Percentiles rank a stretch among this genome's conserved stretches.
Conservation (phyloP, 2,329 filamentous ascomycete genomes). For the Diplodia corticola region DNA sequence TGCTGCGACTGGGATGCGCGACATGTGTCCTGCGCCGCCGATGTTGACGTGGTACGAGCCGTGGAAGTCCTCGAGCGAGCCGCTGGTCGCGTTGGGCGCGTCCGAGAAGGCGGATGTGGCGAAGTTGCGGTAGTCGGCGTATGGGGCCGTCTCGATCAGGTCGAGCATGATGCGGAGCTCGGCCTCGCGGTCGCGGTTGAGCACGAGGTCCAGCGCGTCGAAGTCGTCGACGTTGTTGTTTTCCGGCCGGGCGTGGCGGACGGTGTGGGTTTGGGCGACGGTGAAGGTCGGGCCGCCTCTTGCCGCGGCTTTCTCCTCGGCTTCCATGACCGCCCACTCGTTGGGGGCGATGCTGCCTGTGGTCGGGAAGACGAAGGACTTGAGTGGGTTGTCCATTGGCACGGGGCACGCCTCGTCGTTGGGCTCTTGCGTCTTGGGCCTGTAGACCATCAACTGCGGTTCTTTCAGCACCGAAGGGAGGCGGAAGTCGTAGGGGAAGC, state of each 20-base stretch:
- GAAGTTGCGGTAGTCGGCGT: not conserved
- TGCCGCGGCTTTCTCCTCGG: not conserved
- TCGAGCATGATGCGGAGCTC: not conserved
- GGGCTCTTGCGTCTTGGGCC: not conserved
- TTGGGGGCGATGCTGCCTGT: not conserved
- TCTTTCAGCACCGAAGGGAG: not conserved
- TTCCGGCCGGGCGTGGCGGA: not conserved
- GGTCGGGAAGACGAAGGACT: not conserved
- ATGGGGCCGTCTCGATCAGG: not conserved
- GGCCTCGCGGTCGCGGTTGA: not conserved
- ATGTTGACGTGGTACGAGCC: not conserved
- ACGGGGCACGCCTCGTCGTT: not conserved
- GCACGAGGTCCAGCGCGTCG: not conserved
- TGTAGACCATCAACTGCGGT: not conserved
- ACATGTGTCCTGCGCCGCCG: not conserved
- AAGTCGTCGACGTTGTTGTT: not conserved
- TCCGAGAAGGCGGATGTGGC: not conserved
- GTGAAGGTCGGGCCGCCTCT: not conserved
- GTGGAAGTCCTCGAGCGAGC: not conserved
- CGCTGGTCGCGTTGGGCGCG: not conserved
- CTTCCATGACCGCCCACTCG: not conserved
- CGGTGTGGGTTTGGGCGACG: not conserved
- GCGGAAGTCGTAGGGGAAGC: not conserved
- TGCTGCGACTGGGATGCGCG: not conserved
- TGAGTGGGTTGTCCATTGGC: not conserved